phyloP scores from a whole-genome alignment of 2,329 filamentous ascomycete genomes.

The Epichloe brachyelytri region DNA sequence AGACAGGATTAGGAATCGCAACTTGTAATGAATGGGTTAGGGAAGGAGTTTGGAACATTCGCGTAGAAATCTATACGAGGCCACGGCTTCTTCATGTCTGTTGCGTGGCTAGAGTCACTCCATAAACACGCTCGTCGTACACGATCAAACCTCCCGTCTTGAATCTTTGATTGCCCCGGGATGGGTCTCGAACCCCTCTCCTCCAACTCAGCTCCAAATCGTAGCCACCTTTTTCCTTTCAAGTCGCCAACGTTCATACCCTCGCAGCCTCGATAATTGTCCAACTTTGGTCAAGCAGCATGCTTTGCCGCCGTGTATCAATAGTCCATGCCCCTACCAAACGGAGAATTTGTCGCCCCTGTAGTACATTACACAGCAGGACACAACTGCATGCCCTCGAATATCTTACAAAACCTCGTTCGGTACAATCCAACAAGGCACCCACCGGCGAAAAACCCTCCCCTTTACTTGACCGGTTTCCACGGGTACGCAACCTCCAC shows the following conservation, averaged over 20 bases:
- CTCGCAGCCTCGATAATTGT: too few species aligned
- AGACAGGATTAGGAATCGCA: slow-evolving; percentile 20
- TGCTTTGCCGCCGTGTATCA: background rate
- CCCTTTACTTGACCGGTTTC: slow-evolving; percentile 22
- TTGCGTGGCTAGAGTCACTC: background rate
- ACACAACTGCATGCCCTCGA: background rate
- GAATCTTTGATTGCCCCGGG: too few species aligned
- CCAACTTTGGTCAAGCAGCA: background rate
- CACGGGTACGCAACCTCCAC: slow-evolving; percentile 56
- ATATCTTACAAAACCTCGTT: background rate
- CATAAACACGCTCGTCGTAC: background rate
- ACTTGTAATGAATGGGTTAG: slow-evolving; percentile 10
- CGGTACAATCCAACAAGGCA: background rate
- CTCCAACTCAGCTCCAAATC: too few species aligned
- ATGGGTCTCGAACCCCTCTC: too few species aligned
- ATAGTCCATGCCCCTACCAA: background rate
- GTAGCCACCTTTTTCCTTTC: too few species aligned
- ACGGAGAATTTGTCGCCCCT: background rate
- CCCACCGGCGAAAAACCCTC: too few species aligned
- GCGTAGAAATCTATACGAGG: slow-evolving; percentile 8
- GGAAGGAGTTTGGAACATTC: slow-evolving; percentile 18
- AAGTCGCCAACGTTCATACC: too few species aligned
- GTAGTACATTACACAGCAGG: background rate
- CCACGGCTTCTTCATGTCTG: background rate
- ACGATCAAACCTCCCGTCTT: background rate